Conservation (phyloP, 192 early-diverging fungal species). For the Podila minutissima region DNA sequence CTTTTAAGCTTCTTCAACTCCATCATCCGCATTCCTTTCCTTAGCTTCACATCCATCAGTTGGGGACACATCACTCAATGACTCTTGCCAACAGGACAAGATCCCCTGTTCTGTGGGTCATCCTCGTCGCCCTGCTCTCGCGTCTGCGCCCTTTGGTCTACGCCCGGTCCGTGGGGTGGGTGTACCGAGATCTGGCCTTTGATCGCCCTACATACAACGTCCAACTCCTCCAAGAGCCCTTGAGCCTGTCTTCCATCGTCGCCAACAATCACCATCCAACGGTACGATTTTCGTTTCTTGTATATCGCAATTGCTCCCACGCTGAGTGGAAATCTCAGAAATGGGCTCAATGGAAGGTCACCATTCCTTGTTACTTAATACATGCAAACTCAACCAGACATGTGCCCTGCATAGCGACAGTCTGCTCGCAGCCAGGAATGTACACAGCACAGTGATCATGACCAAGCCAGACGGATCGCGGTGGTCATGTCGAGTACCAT, state of each 20-base stretch:
- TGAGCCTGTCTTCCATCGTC: neutral
- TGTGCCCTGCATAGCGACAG: neutral
- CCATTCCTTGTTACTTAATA: neutral
- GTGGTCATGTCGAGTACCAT: conserved; percentile 63
- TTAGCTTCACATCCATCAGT: neutral
- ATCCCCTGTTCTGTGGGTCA: too few relatives aligned
- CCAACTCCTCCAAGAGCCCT: neutral
- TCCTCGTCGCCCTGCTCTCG: neutral
- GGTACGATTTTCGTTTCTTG: neutral
- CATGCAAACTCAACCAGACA: neutral
- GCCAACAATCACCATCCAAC: neutral
- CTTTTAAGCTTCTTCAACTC: neutral
- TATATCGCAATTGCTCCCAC: neutral
- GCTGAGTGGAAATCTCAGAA: neutral
- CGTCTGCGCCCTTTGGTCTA: neutral
- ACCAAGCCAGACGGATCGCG: conserved; percentile 42
- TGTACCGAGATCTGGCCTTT: neutral
- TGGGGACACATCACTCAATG: too few relatives aligned
- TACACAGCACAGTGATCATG: conserved; percentile 27
- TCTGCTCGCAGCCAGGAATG: neutral
- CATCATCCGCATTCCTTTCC: neutral
- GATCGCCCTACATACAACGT: neutral
- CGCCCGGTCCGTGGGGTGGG: neutral
- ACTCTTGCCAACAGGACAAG: too few relatives aligned
- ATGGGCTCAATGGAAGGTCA: neutral